Conservation (phyloP, 2,329 filamentous ascomycete species). For the Paecilomyces formosus region DNA sequence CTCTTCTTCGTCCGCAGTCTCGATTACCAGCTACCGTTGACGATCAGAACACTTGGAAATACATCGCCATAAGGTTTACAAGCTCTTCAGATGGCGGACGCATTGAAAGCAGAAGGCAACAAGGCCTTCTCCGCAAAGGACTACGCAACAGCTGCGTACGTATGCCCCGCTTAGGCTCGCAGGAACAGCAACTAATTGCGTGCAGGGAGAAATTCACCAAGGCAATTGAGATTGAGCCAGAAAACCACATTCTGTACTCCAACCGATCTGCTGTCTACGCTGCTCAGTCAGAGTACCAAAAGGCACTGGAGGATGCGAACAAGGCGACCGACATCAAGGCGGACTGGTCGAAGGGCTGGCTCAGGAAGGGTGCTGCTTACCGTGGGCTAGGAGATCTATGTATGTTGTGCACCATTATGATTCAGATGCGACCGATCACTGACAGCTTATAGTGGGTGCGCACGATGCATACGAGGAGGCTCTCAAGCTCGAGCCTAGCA, state of each 20-base stretch:
- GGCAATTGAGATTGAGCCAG: slow-evolving; percentile 79
- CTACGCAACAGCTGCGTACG: slow-evolving; percentile 90
- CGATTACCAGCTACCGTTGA: slow-evolving; percentile 6
- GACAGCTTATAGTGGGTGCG: slow-evolving; percentile 54
- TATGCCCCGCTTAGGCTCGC: slow-evolving; percentile 23
- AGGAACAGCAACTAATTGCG: slow-evolving; percentile 2
- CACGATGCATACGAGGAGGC: slow-evolving; percentile 89
- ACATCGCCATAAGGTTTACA: not conserved
- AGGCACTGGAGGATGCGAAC: slow-evolving; percentile 79
- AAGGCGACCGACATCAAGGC: slow-evolving; percentile 94
- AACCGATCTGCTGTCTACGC: slow-evolving; percentile 86
- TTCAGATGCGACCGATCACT: not conserved
- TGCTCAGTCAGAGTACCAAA: slow-evolving; percentile 80
- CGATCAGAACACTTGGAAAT: not conserved
- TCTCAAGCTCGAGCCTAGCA: slow-evolving; percentile 84
- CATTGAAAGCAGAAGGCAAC: slow-evolving; percentile 96
- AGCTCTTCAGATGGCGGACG: slow-evolving; percentile 53
- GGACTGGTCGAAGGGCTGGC: slow-evolving; percentile 97
- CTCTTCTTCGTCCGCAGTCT: slow-evolving; percentile 3
- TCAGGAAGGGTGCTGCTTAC: slow-evolving; percentile 81
- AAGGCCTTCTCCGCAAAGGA: slow-evolving; percentile 98
- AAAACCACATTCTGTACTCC: slow-evolving; percentile 95
- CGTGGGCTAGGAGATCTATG: slow-evolving; percentile 79
- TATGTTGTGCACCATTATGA: slow-evolving; percentile 27
- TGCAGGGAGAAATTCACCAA: slow-evolving; percentile 84